phyloP scores from a whole-genome alignment of 2,329 filamentous ascomycete genomes.

The Monosporascus sp. region DNA sequence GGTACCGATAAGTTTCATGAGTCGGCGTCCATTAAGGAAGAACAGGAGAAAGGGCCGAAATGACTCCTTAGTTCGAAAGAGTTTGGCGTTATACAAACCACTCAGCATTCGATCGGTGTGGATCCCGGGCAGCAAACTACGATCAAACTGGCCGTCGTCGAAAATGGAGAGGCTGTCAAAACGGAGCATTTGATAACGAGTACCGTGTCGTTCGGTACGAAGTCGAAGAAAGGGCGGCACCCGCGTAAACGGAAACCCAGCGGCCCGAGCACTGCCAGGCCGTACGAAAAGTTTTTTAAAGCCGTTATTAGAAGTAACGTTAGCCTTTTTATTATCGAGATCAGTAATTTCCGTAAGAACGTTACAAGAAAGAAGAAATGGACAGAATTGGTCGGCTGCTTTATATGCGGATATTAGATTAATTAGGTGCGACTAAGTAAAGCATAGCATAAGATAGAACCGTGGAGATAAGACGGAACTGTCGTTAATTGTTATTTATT shows the following conservation, averaged over 20 bases:
- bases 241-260: conserved; percentile 33
- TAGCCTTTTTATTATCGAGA: conserved; percentile 44
- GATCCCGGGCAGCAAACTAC: conserved; percentile 33
- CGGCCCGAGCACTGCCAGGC: conserved; percentile 31
- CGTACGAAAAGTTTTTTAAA: conserved; percentile 48
- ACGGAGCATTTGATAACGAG: conserved; percentile 31
- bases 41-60: conserved; percentile 34
- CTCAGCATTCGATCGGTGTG: conserved; percentile 48
- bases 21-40: conserved; percentile 29
- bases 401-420: conserved; percentile 44
- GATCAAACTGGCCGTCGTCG: conserved; percentile 22
- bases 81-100: conserved; percentile 42
- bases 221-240: conserved; percentile 28
- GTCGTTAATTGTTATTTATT: too few species aligned
- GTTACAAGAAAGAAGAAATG: conserved; percentile 46
- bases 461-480: not conserved
- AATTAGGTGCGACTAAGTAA: conserved; percentile 26
- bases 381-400: conserved; percentile 46
- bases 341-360: conserved; percentile 44
- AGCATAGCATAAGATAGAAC: not conserved
- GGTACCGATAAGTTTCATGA: conserved; percentile 46
- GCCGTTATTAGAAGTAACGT: conserved; percentile 43
- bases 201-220: conserved; percentile 22
- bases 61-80: conserved; percentile 48
- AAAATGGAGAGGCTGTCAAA: conserved; percentile 16